These are phyloP conservation scores for Alternaria gaisen DNA, from an alignment of 2,329 filamentous ascomycete genomes.

Conservation along the genomic window DNA sequence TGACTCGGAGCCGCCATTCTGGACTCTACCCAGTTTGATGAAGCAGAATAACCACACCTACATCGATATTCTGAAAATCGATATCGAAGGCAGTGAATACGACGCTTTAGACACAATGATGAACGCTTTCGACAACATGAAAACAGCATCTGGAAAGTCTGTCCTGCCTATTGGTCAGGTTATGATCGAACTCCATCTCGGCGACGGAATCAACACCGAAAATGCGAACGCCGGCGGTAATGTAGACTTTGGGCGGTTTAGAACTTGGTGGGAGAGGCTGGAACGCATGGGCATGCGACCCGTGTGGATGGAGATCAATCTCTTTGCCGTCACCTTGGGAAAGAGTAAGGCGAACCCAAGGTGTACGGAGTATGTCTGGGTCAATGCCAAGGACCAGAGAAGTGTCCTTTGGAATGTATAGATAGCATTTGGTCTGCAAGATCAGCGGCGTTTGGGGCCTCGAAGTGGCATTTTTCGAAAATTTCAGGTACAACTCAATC, in stretches of 20 bases:
- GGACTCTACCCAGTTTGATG: slow-evolving; percentile 41
- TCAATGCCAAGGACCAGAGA: slow-evolving; percentile 42
- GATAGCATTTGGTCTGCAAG: not conserved
- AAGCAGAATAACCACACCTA: slow-evolving; percentile 45
- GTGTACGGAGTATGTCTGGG: slow-evolving; percentile 48
- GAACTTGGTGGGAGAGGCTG: slow-evolving; percentile 45
- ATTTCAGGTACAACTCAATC: not conserved
- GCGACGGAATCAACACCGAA: slow-evolving; percentile 26
- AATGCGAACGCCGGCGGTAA: slow-evolving; percentile 17
- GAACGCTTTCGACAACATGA: slow-evolving; percentile 36
- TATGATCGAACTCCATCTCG: slow-evolving; percentile 47
- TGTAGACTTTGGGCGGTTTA: slow-evolving; percentile 40
- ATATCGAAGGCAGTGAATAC: slow-evolving; percentile 46
- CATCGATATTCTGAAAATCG: slow-evolving; percentile 48
- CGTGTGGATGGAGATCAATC: slow-evolving; percentile 47
- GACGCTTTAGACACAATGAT: slow-evolving; percentile 42
- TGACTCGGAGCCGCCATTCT: slow-evolving; percentile 34
- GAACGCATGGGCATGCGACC: slow-evolving; percentile 48
- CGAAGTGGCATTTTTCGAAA: not conserved
- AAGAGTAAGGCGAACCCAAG: slow-evolving; percentile 38
- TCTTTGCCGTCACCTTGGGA: slow-evolving; percentile 42
- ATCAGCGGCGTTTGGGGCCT: not conserved
- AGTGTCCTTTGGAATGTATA: slow-evolving; percentile 40
- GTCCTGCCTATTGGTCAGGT: slow-evolving; percentile 46
- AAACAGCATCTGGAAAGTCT: slow-evolving; percentile 26